Evolutionary conservation across 1,284 basidiomycete species (phyloP), one percentile per base, ranked within the genome.

Genomic region (Volvariella volvacea): DNA sequence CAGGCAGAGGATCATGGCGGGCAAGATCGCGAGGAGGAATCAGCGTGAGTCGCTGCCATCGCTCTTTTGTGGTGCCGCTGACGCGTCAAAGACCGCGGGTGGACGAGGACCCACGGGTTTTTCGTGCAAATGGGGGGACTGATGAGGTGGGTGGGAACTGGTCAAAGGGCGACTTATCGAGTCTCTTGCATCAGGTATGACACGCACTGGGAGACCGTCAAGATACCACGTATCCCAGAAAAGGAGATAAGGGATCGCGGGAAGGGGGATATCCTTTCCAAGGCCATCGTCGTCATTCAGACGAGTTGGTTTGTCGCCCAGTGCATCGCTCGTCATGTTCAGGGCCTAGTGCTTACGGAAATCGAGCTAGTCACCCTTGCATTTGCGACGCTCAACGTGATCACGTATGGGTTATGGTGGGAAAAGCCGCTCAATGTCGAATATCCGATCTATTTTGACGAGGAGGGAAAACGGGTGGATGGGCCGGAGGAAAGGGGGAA

Each of bases 61-160:
- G 25, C 25, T 28, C 33, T 34, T 12, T 20, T 8, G 16, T 37
- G 36, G n/a, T 42, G 43, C 31, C 38, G 38, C 9, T 17, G 44
- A 4, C 41, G 42, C 14, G 34, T 38, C 22, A 39, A 22, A 8
- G 36, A 41, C 20, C 44, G 42, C 14, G 34, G 30, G 9, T 55
- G 55, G 55, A 54, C 55, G 15, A 25, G 32, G 15, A 49, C 47
- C 7, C 55, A 57, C 30, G 51, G 51, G 3, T 53, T 49, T 38
- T 57, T 55, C 25, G 17, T 49, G 6, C 40, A 48, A 12, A 56
- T 57, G 57, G 56, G 56, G 9, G 57, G 57, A 0, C 56, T 53
- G 19, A 43, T 48, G 32, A 12, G 6, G 25, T 6, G 12, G 25
- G 25, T 28, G 6, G 25, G 12, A 28, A 28, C 6, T 6, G 25